phyloP scores from a whole-genome alignment of 2,329 filamentous ascomycete genomes.

The Arachnomyces sp. region DNA sequence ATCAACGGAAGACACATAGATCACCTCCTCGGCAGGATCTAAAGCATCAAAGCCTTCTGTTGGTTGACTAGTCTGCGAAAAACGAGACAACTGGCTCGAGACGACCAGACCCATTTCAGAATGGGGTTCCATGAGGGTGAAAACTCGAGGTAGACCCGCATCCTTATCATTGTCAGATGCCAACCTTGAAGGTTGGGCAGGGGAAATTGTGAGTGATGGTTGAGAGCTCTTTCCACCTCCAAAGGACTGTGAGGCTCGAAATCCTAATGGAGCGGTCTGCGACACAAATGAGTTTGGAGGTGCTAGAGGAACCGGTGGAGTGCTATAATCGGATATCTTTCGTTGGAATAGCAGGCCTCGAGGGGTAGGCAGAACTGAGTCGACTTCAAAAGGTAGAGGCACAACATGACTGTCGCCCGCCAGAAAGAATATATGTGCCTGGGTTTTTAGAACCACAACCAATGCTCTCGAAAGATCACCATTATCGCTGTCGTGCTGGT shows the following conservation, averaged over 20 bases:
- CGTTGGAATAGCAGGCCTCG: constrained; percentile 80
- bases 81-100: constrained; percentile 37
- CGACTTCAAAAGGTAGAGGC: constrained; percentile 90
- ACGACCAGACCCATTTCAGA: constrained; percentile 80
- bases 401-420: constrained; percentile 81
- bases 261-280: constrained; percentile 42
- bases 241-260: constrained; percentile 27
- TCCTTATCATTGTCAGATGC: constrained; percentile 50
- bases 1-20: constrained; percentile 61
- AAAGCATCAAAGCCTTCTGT: constrained; percentile 49
- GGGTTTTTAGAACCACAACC: constrained; percentile 84
- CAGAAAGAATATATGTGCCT: constrained; percentile 89
- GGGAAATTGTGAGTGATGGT: constrained; percentile 44
- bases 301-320: constrained; percentile 38
- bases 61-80: constrained; percentile 21
- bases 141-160: constrained; percentile 55
- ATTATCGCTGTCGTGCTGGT: constrained; percentile 28
- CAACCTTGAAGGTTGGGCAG: constrained; percentile 49
- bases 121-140: constrained; percentile 77
- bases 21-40: constrained; percentile 69
- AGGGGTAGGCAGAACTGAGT: constrained; percentile 74
- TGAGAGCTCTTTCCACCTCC: constrained; percentile 30
- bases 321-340: constrained; percentile 47
- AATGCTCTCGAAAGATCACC: constrained; percentile 52
- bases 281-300: constrained; percentile 80